These are phyloP conservation scores for Pseudognaphalium luteoalbum DNA, from an alignment of 129 eudicot species.

Conservation along the genomic window DNA sequence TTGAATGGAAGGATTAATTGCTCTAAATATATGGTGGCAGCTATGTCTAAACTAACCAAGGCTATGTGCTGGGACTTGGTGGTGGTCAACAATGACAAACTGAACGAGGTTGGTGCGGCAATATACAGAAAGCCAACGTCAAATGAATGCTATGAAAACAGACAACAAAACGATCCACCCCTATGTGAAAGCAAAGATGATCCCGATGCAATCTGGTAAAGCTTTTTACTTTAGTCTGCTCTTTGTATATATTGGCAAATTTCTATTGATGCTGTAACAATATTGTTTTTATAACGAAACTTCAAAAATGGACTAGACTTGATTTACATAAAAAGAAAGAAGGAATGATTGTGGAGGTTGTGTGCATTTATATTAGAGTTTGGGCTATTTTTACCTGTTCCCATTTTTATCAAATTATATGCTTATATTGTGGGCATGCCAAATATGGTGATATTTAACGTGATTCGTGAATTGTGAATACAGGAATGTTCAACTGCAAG, in stretches of 20 bases:
- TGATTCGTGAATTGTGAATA: conserved; percentile 26
- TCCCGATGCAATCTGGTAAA: conserved; percentile 65
- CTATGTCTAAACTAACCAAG: conserved; percentile 56
- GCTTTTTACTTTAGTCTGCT: background rate
- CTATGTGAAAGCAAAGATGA: conserved; percentile 56
- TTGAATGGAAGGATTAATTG: background rate
- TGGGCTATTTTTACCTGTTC: background rate
- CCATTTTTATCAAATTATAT: background rate
- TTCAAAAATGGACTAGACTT: no score
- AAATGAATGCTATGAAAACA: conserved; percentile 61
- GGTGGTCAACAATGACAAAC: conserved; percentile 42
- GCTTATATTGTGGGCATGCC: background rate
- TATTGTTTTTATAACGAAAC: no score
- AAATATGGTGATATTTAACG: background rate
- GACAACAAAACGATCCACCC: conserved; percentile 61
- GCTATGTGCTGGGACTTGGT: conserved; percentile 71
- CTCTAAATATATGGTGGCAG: conserved; percentile 34
- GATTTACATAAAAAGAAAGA: no score
- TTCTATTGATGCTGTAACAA: no score
- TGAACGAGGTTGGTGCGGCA: conserved; percentile 58
- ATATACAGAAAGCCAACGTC: conserved; percentile 64
- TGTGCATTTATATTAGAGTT: background rate
- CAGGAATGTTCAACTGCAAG: conserved; percentile 66
- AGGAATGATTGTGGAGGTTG: background rate
- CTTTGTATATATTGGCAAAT: background rate